Percentiles rank a stretch among this genome's conserved stretches.
Evolutionary conservation across 2,329 filamentous ascomycete genomes (phyloP).

Genomic region (Fusarium redolens): DNA sequence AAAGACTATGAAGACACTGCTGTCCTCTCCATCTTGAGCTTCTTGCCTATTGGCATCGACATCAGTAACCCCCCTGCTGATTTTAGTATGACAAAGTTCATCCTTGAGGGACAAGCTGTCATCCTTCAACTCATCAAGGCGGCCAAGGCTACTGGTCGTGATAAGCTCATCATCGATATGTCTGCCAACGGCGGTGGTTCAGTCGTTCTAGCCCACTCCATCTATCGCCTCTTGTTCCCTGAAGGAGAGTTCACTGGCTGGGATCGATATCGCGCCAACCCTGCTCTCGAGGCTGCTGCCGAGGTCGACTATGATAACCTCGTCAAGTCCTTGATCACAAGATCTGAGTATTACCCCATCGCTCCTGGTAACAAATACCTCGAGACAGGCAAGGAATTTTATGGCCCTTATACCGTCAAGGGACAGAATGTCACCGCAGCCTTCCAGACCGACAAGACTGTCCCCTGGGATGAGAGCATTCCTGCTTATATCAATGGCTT

Average conservation of each 20-base stretch:
- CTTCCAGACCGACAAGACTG: conserved; percentile 28
- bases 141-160: conserved; percentile 30
- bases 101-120: conserved; percentile 34
- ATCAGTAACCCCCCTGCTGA: neutral
- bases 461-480: conserved; percentile 16
- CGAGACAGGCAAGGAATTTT: conserved; percentile 37
- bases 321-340: conserved; percentile 18
- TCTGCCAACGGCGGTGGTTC: conserved; percentile 42
- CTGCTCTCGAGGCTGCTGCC: conserved; percentile 28
- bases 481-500: conserved; percentile 37
- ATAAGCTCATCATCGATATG: conserved; percentile 44
- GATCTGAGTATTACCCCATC: conserved; percentile 25
- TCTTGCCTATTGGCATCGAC: conserved; percentile 34
- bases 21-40: conserved; percentile 40
- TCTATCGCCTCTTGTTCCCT: conserved; percentile 40
- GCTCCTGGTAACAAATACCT: conserved; percentile 17
- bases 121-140: conserved; percentile 34
- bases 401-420: conserved; percentile 35
- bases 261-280: conserved; percentile 40
- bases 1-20: conserved; percentile 37
- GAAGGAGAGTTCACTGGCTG: conserved; percentile 32
- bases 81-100: conserved; percentile 21
- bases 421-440: conserved; percentile 39
- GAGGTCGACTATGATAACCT: conserved; percentile 36
- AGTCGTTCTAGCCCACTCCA: conserved; percentile 29